These are phyloP conservation scores for Novymonas esmeraldas DNA, from an alignment of 208 protist genomes.

Conservation along the genomic window DNA sequence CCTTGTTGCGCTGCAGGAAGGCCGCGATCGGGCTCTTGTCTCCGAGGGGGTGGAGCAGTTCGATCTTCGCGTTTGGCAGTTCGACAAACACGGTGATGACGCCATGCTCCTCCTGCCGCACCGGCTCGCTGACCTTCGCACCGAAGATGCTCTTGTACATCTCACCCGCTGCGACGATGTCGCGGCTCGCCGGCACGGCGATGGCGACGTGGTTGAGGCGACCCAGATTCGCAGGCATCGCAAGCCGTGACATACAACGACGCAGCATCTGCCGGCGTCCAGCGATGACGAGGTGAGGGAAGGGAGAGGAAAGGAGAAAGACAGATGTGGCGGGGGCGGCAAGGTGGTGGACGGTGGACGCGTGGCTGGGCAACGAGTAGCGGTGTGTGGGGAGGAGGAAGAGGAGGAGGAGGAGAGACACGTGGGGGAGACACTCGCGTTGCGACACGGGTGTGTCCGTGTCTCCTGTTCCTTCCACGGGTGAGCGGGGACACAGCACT, in stretches of 20 bases:
- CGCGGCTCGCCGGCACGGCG: conserved; percentile 79
- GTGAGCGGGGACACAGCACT: too few species aligned
- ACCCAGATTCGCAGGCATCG: conserved; percentile 53
- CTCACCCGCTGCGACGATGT: conserved; percentile 46
- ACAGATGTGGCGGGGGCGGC: too few species aligned
- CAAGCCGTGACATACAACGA: conserved; percentile 19
- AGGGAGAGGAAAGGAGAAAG: not conserved
- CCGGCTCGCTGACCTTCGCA: conserved; percentile 80
- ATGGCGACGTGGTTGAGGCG: conserved; percentile 95
- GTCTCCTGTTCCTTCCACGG: too few species aligned
- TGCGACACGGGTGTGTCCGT: too few species aligned
- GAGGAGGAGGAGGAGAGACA: too few species aligned
- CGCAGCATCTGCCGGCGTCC: conserved; percentile 18
- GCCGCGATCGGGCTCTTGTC: conserved; percentile 89
- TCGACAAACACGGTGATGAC: conserved; percentile 94
- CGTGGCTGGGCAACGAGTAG: too few species aligned
- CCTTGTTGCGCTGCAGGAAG: conserved; percentile 91
- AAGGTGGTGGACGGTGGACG: too few species aligned
- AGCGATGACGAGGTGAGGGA: not conserved
- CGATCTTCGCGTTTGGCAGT: conserved; percentile 90
- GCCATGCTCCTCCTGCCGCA: conserved; percentile 86
- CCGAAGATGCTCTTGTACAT: conserved; percentile 84
- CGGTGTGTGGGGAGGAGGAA: too few species aligned
- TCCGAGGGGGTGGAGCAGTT: conserved; percentile 91
- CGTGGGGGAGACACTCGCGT: too few species aligned